phyloP scores from a whole-genome alignment of 2,329 filamentous ascomycete genomes.

The Ceratocystis diversiconidia region DNA sequence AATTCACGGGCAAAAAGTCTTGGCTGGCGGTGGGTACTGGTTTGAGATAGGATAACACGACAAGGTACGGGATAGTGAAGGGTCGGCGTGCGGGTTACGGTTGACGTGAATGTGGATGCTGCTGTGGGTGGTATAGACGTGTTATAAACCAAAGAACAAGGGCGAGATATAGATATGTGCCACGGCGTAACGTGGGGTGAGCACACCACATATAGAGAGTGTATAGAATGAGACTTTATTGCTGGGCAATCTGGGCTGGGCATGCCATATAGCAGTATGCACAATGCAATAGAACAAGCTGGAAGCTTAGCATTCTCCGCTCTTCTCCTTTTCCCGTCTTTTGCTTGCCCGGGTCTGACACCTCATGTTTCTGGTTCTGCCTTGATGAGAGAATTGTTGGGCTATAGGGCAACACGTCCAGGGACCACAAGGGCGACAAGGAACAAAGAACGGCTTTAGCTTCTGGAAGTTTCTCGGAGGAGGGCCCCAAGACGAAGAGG shows the following conservation, averaged over 20 bases:
- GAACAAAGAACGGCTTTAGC: conserved; percentile 2
- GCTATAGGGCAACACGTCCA: neutral
- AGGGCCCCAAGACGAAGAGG: neutral
- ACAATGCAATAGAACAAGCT: too few relatives aligned
- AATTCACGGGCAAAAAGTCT: neutral
- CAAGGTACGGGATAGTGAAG: neutral
- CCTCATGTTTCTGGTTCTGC: neutral
- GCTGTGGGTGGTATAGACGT: too few relatives aligned
- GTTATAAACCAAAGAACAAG: too few relatives aligned
- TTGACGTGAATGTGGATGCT: too few relatives aligned
- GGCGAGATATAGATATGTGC: too few relatives aligned
- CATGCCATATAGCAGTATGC: too few relatives aligned
- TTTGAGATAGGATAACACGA: neutral
- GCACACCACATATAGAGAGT: too few relatives aligned
- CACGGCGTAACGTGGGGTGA: too few relatives aligned
- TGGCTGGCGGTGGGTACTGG: neutral
- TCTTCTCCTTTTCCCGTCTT: neutral
- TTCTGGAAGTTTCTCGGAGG: neutral
- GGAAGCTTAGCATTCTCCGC: neutral
- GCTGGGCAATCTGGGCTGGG: too few relatives aligned
- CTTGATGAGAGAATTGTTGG: neutral
- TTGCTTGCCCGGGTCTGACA: neutral
- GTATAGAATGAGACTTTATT: too few relatives aligned
- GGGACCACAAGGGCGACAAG: too few relatives aligned
- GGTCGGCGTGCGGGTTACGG: too few relatives aligned